Evolutionary conservation across 495 filamentous ascomycete species (phyloP).

Genomic region (Recurvomyces mirabilis): DNA sequence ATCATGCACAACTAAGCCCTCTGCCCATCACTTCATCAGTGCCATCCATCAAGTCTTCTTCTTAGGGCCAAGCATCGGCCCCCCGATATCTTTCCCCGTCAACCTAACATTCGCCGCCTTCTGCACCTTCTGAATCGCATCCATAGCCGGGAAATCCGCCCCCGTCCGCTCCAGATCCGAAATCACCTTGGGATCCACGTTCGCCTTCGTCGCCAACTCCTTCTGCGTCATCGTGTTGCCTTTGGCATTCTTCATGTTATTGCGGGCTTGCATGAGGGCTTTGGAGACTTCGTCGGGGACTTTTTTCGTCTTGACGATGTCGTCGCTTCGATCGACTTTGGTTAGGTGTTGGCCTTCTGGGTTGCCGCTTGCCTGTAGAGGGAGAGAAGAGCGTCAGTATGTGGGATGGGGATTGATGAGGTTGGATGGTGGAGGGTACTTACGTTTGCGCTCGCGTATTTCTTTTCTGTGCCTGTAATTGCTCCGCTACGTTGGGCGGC

Average conservation of each 20-base stretch:
- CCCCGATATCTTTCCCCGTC: slow-evolving; percentile 18
- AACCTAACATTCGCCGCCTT: slow-evolving; percentile 24
- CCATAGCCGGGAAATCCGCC: slow-evolving; percentile 21
- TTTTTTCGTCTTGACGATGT: slow-evolving; percentile 93
- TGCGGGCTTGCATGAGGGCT: slow-evolving; percentile 64
- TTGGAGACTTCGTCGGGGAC: slow-evolving; percentile 68
- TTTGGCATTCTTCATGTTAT: slow-evolving; percentile 40
- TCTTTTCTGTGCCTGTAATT: slow-evolving; percentile 85
- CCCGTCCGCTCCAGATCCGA: slow-evolving; percentile 65
- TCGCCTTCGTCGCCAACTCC: slow-evolving; percentile 89
- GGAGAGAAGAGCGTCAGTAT: slow-evolving; percentile 20
- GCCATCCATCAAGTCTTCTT: slow-evolving; percentile 18
- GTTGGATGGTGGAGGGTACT: slow-evolving; percentile 31
- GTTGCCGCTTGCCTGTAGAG: slow-evolving; percentile 13
- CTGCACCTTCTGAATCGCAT: slow-evolving; percentile 21
- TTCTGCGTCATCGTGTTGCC: slow-evolving; percentile 86
- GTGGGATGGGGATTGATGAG: not conserved
- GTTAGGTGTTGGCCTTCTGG: slow-evolving; percentile 89
- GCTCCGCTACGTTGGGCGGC: slow-evolving; percentile 72
- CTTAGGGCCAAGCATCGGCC: slow-evolving; percentile 21
- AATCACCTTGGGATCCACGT: slow-evolving; percentile 67
- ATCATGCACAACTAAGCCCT: too few species aligned
- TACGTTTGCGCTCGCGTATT: slow-evolving; percentile 71
- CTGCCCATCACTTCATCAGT: too few species aligned
- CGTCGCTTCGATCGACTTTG: slow-evolving; percentile 95